Evolutionary conservation across 352 stramenopile species (phyloP).

Genomic region (Vaucheria bursata): DNA sequence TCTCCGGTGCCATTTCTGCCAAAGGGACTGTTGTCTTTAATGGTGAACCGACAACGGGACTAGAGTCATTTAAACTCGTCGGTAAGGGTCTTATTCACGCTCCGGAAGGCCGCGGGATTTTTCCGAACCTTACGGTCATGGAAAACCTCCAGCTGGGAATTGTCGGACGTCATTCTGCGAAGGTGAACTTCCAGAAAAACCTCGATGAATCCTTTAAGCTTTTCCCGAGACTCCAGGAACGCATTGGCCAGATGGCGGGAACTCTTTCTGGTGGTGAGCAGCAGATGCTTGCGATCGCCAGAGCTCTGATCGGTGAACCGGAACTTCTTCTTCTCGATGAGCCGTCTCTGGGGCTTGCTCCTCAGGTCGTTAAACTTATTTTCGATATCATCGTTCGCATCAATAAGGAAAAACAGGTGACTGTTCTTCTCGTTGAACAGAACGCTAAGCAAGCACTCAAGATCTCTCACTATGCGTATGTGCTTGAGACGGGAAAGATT

Average conservation of each 20-base stretch:
- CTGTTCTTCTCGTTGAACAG: neutral
- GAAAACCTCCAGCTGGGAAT: neutral
- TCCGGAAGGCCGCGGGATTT: neutral
- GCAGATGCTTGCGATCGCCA: neutral
- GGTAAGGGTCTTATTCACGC: neutral
- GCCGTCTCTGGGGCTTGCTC: neutral
- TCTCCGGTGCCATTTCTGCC: neutral
- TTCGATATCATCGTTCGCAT: neutral
- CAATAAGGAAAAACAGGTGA: neutral
- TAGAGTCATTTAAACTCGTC: neutral
- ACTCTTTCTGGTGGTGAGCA: neutral
- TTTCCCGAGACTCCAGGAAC: neutral
- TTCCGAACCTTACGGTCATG: neutral
- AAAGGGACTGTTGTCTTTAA: neutral
- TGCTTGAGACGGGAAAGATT: neutral
- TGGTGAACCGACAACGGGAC: neutral
- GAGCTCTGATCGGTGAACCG: neutral
- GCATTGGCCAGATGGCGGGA: neutral
- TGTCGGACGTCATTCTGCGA: neutral
- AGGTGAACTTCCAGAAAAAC: neutral
- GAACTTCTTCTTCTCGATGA: neutral
- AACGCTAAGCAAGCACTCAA: neutral
- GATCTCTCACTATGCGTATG: neutral
- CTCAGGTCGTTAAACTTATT: neutral
- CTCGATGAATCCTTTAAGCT: neutral